Conservation (phyloP, 345 rosid species). For the Populus ilicifolia region DNA sequence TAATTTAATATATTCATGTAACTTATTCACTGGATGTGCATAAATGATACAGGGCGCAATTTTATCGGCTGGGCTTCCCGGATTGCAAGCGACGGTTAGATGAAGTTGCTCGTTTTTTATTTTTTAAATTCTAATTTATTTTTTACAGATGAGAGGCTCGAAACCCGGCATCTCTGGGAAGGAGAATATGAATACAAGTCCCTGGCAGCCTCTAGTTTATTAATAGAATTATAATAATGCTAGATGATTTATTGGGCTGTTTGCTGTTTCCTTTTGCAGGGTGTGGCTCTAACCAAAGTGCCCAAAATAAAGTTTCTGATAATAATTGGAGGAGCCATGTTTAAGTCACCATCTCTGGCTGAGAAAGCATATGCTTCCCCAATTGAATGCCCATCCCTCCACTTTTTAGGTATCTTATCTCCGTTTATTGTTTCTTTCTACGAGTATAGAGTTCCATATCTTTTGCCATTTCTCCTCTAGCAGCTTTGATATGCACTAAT, state of each 20-base stretch:
- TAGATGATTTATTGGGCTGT: background rate
- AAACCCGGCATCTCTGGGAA: no score
- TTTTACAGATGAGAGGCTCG: no score
- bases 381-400: slow-evolving; percentile 57
- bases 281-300: slow-evolving; percentile 64
- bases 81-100: slow-evolving; percentile 65
- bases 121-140: background rate
- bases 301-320: slow-evolving; percentile 58
- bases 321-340: slow-evolving; percentile 75
- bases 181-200: no score
- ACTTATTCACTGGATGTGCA: background rate
- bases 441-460: background rate
- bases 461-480: background rate
- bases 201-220: background rate
- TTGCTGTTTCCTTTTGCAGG: slow-evolving; percentile 36
- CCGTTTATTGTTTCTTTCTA: background rate
- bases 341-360: slow-evolving; percentile 43
- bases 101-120: background rate
- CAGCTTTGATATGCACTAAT: background rate
- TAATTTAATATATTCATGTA: no score
- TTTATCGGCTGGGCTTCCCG: slow-evolving; percentile 64
- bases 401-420: slow-evolving; percentile 54
- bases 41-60: slow-evolving; percentile 59
- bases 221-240: no score
- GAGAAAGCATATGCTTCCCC: slow-evolving; percentile 60